These are phyloP conservation scores for Stagonosporopsis rhizophila DNA, from an alignment of 2,329 filamentous ascomycete genomes.

Conservation along the genomic window DNA sequence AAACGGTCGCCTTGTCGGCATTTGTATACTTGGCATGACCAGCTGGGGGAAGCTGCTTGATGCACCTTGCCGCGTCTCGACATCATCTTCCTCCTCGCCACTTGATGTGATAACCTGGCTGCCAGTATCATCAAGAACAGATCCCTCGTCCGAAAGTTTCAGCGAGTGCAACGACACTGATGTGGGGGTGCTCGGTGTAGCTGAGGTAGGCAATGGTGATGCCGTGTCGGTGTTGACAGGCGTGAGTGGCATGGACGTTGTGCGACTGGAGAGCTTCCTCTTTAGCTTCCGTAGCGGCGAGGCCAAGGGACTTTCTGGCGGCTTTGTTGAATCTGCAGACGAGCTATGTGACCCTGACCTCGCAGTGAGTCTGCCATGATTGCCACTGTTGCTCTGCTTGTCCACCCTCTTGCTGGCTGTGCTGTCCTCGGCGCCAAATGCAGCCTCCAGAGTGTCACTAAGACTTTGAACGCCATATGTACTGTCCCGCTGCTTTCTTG, in stretches of 20 bases:
- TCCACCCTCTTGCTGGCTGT: constrained; percentile 33
- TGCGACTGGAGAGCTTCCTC: constrained; percentile 33
- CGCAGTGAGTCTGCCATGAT: constrained; percentile 31
- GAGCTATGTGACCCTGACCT: constrained; percentile 34
- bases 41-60: constrained; percentile 69
- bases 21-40: constrained; percentile 96
- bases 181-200: constrained; percentile 65
- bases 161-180: constrained; percentile 66
- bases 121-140: constrained; percentile 60
- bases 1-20: constrained; percentile 88
- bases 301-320: constrained; percentile 28
- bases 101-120: constrained; percentile 64
- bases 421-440: constrained; percentile 44
- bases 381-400: constrained; percentile 35
- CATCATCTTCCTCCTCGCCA: constrained; percentile 61
- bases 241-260: constrained; percentile 33
- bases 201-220: constrained; percentile 58
- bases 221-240: constrained; percentile 33
- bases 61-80: constrained; percentile 42
- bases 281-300: constrained; percentile 32
- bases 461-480: constrained; percentile 66
- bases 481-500: constrained; percentile 48
- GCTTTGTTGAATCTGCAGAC: constrained; percentile 25
- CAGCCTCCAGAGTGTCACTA: constrained; percentile 58
- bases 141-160: constrained; percentile 65